A percentile compares a stretch with the other conserved stretches of the same genome.
Evolutionary conservation across 2,329 filamentous ascomycete species (phyloP).

Genomic region (Diaporthe sp.): DNA sequence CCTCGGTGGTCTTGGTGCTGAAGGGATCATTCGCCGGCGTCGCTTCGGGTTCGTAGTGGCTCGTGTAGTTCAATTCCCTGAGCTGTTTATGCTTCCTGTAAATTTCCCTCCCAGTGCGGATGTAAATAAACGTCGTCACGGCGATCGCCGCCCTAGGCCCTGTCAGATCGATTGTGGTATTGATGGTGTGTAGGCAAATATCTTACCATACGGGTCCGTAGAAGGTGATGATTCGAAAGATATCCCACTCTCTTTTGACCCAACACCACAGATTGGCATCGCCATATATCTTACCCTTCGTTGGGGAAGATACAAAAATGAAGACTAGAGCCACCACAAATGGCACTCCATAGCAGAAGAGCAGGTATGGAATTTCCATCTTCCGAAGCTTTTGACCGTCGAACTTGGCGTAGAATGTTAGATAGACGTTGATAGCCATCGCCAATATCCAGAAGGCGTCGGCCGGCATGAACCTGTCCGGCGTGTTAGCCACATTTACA

Average conservation of each 20-base stretch:
- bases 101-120: conserved; percentile 75
- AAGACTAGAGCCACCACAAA: conserved; percentile 77
- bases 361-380: conserved; percentile 79
- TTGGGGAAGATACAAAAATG: conserved; percentile 69
- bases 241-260: conserved; percentile 76
- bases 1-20: conserved; percentile 71
- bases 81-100: conserved; percentile 75
- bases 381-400: conserved; percentile 72
- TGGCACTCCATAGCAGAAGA: conserved; percentile 79
- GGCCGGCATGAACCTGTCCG: conserved; percentile 79
- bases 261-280: conserved; percentile 87
- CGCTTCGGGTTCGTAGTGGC: conserved; percentile 57
- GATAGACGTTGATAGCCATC: conserved; percentile 87
- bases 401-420: conserved; percentile 84
- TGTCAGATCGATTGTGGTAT: background rate
- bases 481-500: background rate
- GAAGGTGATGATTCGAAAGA: conserved; percentile 79
- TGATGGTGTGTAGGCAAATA: background rate
- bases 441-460: conserved; percentile 83
- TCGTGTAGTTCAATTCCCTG: conserved; percentile 60
- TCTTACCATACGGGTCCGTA: conserved; percentile 79
- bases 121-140: conserved; percentile 74
- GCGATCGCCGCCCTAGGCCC: conserved; percentile 68
- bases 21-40: conserved; percentile 59
- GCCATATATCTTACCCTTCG: conserved; percentile 75